Percentiles rank a stretch among this genome's conserved stretches.
These are phyloP conservation scores for Daldinia childiae DNA, from an alignment of 495 filamentous ascomycete species.

Conservation along the genomic window DNA sequence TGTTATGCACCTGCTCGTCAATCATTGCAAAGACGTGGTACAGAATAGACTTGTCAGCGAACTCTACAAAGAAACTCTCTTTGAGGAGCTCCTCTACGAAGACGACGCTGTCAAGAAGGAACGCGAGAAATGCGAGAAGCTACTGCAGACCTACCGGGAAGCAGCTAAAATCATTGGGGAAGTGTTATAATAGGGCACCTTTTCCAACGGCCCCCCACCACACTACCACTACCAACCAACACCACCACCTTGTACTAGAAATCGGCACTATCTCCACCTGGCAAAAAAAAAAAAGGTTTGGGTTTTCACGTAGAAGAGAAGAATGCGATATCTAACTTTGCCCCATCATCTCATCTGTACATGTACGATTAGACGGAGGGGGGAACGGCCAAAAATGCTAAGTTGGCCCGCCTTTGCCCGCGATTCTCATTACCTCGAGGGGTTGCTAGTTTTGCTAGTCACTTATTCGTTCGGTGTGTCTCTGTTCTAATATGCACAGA, in stretches of 20 bases:
- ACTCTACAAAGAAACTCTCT: slow-evolving; percentile 92
- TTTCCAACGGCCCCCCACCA: slow-evolving; percentile 5
- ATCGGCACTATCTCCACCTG: slow-evolving; percentile 24
- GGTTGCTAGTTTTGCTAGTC: slow-evolving; percentile 13
- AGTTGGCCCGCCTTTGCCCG: not conserved
- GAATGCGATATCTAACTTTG: slow-evolving; percentile 32
- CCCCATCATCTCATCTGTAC: slow-evolving; percentile 31
- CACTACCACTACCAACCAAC: not conserved
- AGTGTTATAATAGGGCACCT: slow-evolving; percentile 70
- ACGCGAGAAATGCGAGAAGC: slow-evolving; percentile 95
- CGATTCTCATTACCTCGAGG: slow-evolving; percentile 8
- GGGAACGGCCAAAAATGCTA: not conserved
- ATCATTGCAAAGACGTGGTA: slow-evolving; percentile 96
- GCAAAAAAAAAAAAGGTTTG: slow-evolving; percentile 12
- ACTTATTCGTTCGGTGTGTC: slow-evolving; percentile 14
- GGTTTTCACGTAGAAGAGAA: slow-evolving; percentile 27
- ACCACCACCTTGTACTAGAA: slow-evolving; percentile 26
- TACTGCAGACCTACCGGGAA: slow-evolving; percentile 93
- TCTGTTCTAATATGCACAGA: not conserved
- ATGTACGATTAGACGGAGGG: slow-evolving; percentile 39
- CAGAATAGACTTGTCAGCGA: slow-evolving; percentile 97
- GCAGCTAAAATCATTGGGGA: slow-evolving; percentile 98
- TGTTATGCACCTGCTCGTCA: slow-evolving; percentile 98
- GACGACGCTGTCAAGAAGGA: slow-evolving; percentile 97
- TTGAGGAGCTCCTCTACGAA: slow-evolving; percentile 93